A percentile compares a stretch with the other conserved stretches of the same genome.
Conservation (phyloP, 169 alveolate genomes). For the Miamiensis avidus region DNA sequence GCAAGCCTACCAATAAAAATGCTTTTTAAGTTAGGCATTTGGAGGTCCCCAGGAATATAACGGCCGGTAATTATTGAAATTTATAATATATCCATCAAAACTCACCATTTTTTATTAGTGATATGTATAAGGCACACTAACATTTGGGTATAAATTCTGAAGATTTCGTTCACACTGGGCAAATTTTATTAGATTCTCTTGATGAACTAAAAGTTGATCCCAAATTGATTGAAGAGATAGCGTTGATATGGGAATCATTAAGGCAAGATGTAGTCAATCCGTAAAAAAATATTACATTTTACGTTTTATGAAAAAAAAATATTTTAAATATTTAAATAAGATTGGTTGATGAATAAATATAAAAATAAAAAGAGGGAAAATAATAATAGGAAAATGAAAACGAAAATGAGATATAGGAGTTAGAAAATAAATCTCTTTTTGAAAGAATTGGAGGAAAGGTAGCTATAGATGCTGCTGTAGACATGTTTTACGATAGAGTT, state of each 20-base stretch:
- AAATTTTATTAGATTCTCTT: not conserved
- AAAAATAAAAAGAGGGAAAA: too few species aligned
- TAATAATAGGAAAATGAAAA: too few species aligned
- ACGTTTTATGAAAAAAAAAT: too few species aligned
- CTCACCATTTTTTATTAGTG: not conserved
- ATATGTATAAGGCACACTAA: not conserved
- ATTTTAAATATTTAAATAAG: too few species aligned
- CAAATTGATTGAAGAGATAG: not conserved
- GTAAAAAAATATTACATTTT: not conserved
- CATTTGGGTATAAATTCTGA: not conserved
- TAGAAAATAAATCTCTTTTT: not conserved
- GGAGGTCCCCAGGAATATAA: not conserved
- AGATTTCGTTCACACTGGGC: not conserved
- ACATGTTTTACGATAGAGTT: not conserved
- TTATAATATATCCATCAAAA: not conserved
- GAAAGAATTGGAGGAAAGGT: not conserved
- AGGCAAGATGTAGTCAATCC: not conserved
- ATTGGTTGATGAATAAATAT: too few species aligned
- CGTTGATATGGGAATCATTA: not conserved
- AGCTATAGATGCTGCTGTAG: not conserved
- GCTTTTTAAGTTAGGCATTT: not conserved
- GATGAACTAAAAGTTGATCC: not conserved
- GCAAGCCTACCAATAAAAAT: too few species aligned
- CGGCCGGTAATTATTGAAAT: not conserved
- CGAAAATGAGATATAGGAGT: too few species aligned